Conservation (phyloP, 352 stramenopile species). For the Phytophthora melonis region DNA sequence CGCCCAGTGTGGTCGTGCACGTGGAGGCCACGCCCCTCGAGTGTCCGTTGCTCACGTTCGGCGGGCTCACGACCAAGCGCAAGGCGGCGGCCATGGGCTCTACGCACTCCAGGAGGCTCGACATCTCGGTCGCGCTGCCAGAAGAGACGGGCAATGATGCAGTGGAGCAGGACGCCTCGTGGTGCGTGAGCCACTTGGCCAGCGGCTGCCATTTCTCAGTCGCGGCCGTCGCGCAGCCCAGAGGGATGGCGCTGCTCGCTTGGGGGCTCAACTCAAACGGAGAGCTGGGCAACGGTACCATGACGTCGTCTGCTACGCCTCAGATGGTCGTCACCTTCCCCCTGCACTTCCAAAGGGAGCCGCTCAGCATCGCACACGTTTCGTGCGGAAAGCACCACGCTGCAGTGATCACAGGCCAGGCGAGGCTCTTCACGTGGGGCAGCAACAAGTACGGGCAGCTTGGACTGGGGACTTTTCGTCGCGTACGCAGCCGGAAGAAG, state of each 20-base stretch:
- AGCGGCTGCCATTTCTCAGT: constrained; percentile 73
- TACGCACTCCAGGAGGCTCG: constrained; percentile 33
- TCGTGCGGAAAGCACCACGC: constrained; percentile 82
- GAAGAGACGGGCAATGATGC: constrained; percentile 9
- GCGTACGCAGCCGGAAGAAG: constrained; percentile 52
- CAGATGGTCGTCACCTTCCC: constrained; percentile 44
- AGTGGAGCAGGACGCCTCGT: constrained; percentile 26
- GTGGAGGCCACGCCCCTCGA: constrained; percentile 45
- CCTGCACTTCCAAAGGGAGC: constrained; percentile 48
- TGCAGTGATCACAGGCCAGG: constrained; percentile 65
- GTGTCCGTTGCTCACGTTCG: constrained; percentile 56
- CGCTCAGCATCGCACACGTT: constrained; percentile 53
- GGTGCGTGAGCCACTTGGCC: constrained; percentile 66
- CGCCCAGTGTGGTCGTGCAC: constrained; percentile 63
- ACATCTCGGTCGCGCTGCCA: constrained; percentile 41
- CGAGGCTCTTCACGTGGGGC: constrained; percentile 78
- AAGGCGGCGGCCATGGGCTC: constrained; percentile 49
- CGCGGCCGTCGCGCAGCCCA: constrained; percentile 47
- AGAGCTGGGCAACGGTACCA: constrained; percentile 66
- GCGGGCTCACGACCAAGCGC: constrained; percentile 53
- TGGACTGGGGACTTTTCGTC: constrained; percentile 63
- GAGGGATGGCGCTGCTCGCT: constrained; percentile 52
- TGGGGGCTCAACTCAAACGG: constrained; percentile 70
- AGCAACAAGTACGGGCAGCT: constrained; percentile 82
- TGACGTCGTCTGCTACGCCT: constrained; percentile 47